Conservation (phyloP, 495 filamentous ascomycete genomes). For the Daldinia caldariorum region DNA sequence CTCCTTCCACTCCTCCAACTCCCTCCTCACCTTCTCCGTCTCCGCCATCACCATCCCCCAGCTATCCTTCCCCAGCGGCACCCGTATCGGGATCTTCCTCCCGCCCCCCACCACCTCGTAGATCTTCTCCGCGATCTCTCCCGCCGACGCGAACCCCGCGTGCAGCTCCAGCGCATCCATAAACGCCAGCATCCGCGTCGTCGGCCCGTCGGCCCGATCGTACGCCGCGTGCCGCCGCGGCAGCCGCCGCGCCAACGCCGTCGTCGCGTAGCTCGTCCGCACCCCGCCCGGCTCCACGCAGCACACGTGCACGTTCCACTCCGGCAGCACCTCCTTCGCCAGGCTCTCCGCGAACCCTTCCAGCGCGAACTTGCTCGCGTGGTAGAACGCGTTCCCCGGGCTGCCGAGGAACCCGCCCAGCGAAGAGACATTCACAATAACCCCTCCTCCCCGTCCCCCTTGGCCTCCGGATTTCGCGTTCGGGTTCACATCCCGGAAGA, state of each 20-base stretch:
- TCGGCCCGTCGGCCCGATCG: constrained; percentile 44
- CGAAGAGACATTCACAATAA: constrained; percentile 63
- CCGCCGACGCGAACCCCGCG: constrained; percentile 49
- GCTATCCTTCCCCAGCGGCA: constrained; percentile 57
- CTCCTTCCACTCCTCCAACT: constrained; percentile 50
- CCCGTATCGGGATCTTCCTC: constrained; percentile 53
- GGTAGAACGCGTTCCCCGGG: constrained; percentile 62
- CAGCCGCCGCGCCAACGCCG: constrained; percentile 23
- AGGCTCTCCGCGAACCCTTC: constrained; percentile 67
- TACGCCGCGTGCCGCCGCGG: constrained; percentile 54
- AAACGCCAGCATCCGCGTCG: constrained; percentile 50
- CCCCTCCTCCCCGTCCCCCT: constrained; percentile 58
- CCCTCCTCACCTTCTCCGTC: constrained; percentile 46
- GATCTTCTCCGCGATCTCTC: constrained; percentile 52
- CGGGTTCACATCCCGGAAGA: constrained; percentile 57
- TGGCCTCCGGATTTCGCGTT: too few species aligned
- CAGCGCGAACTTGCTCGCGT: constrained; percentile 65
- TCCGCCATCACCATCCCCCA: constrained; percentile 52
- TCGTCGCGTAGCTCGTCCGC: constrained; percentile 54
- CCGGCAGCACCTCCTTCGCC: constrained; percentile 60
- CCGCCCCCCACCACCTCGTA: constrained; percentile 50
- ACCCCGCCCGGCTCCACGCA: constrained; percentile 61
- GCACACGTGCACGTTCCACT: constrained; percentile 63
- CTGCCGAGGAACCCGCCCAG: constrained; percentile 61
- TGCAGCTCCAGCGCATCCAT: constrained; percentile 45